Base-by-base conservation (phyloP, 1,139 yeast species). In the Scheffersomyces titani region DNA sequence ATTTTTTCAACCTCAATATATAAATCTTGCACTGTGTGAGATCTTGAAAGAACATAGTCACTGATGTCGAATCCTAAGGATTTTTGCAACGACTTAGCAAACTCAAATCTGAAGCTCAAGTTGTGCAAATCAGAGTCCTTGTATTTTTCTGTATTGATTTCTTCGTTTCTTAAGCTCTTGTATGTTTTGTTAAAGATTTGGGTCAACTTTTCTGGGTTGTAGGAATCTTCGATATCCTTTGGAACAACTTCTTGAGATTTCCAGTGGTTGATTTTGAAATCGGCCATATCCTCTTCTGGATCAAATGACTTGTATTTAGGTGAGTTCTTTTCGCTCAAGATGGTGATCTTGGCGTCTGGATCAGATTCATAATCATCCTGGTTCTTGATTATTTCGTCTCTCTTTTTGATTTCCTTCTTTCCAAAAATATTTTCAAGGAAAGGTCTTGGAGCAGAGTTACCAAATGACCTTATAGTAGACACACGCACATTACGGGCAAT, bases 11-110 rank as follows among this genome's bases (percentile, higher is more conserved):
- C 78, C 60, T 82, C 85, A 0, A 70, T 61, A 58, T 76, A 75
- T 54, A 90, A 77, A 24, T 74, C 77, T 2, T 67, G 66, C 21
- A 86, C 82, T 16, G 80, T 76, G 59, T 76, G 80, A 11, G 88
- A 67, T 57, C 76, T 74, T 2, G 91, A 76, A 24, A 91, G 70
- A 49, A 80, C 73, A 57, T 78, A 78, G 70, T 92, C 98, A 47
- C 90, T 88, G 22, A 92, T 80, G 47, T 84, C 78, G 55, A 88
- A 76, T 7, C 93, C 90, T 57, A 91, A 83, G 36, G 73, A 70
- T 53, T 76, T 72, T 68, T 89, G 92, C 51, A 91, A 76, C 24
- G 67, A 65, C 69, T 89, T 90, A 49, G 86, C 70, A 52, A 86
- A 77, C 30, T 74, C 67, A 67, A 92, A 90, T 67, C 96, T 81